Evolutionary conservation across 352 stramenopile genomes (phyloP).

Genomic region (Phytophthora sp.): DNA sequence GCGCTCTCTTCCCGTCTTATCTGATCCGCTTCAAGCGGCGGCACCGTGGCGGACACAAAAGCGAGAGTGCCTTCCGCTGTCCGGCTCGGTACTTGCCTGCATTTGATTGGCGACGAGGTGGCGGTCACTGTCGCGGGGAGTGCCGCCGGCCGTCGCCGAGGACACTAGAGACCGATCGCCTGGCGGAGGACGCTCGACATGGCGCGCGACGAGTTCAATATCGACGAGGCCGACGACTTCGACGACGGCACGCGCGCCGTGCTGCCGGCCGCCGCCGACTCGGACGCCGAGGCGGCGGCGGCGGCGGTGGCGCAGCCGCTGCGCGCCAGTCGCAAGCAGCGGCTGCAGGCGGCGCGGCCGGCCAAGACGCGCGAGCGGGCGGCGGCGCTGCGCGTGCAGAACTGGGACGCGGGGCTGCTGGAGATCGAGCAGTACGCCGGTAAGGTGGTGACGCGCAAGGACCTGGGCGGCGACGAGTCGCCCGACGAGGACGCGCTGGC

Average conservation of each 20-base stretch:
- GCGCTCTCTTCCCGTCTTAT: neutral
- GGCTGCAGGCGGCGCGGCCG: constrained; percentile 35
- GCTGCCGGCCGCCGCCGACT: constrained; percentile 33
- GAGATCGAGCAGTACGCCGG: constrained; percentile 71
- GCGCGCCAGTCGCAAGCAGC: constrained; percentile 61
- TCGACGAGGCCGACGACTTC: constrained; percentile 85
- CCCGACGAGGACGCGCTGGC: constrained; percentile 79
- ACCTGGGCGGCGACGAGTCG: constrained; percentile 49
- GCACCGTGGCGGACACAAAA: constrained; percentile 10
- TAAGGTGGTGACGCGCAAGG: constrained; percentile 78
- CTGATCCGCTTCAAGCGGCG: constrained; percentile 9
- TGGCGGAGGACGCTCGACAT: constrained; percentile 44
- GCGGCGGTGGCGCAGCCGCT: constrained; percentile 40
- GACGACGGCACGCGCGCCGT: constrained; percentile 77
- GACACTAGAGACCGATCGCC: constrained; percentile 17
- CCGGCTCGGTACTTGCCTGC: neutral
- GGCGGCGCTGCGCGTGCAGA: constrained; percentile 76
- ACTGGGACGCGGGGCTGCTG: constrained; percentile 65
- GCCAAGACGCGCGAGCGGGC: constrained; percentile 50
- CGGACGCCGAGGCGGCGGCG: constrained; percentile 10
- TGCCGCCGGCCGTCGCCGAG: too few relatives aligned
- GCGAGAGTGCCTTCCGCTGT: neutral
- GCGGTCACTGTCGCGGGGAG: too few relatives aligned
- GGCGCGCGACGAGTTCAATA: constrained; percentile 67
- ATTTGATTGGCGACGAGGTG: constrained; percentile 49